Evolutionary conservation across 2,329 filamentous ascomycete genomes (phyloP).

Genomic region (Fusarium tricinctum): DNA sequence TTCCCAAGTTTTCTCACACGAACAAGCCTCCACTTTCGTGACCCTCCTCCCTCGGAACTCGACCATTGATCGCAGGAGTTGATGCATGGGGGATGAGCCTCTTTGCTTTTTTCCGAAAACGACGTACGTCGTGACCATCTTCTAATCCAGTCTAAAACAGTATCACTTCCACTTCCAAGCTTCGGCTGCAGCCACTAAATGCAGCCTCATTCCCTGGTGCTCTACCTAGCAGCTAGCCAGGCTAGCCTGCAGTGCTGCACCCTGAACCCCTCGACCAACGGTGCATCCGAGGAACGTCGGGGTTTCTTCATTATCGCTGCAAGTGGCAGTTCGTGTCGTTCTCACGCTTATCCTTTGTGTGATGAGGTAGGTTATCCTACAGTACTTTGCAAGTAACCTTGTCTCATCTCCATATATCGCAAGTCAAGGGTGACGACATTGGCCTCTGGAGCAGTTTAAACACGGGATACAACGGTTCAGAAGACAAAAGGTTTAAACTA

Average conservation of each 20-base stretch:
- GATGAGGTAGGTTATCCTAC: slow-evolving; percentile 27
- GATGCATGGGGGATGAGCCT: slow-evolving; percentile 15
- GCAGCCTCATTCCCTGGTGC: slow-evolving; percentile 20
- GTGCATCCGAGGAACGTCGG: slow-evolving; percentile 39
- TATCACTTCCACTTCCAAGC: neutral
- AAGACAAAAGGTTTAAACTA: neutral
- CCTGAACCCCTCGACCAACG: slow-evolving; percentile 2
- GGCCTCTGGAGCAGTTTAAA: neutral
- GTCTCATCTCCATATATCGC: slow-evolving; percentile 17
- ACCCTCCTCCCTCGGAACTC: slow-evolving; percentile 4
- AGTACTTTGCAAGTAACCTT: slow-evolving; percentile 35
- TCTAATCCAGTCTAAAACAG: slow-evolving; percentile 1
- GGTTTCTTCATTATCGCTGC: slow-evolving; percentile 34
- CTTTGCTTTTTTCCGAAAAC: slow-evolving; percentile 41
- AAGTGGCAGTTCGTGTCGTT: slow-evolving; percentile 31
- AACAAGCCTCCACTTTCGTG: slow-evolving; percentile 3
- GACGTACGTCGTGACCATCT: slow-evolving; percentile 24
- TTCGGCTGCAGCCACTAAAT: slow-evolving; percentile 16
- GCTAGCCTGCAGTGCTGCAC: neutral
- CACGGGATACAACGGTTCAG: neutral
- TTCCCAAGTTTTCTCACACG: neutral
- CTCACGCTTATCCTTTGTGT: slow-evolving; percentile 15
- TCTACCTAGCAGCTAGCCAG: no score
- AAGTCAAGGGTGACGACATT: slow-evolving; percentile 11
- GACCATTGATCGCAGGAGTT: slow-evolving; percentile 5